These are phyloP conservation scores for Suillus lakei DNA, from an alignment of 768 basidiomycete genomes.

Conservation along the genomic window DNA sequence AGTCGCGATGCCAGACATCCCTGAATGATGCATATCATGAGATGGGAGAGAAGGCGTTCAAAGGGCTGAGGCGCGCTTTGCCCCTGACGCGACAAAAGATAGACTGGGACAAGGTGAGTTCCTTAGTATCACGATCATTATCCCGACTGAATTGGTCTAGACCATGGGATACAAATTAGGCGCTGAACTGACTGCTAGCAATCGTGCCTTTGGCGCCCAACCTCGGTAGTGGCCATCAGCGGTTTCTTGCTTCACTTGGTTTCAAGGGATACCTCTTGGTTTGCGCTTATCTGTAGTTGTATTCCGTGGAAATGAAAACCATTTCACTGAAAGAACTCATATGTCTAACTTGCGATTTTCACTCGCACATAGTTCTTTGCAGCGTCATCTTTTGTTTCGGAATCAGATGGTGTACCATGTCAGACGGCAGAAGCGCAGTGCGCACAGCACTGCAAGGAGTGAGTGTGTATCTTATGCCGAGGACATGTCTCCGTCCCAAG, in stretches of 20 bases:
- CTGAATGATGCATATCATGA: constrained; percentile 84
- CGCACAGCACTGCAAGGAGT: background rate
- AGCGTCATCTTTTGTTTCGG: no score
- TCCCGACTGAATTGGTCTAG: constrained; percentile 28
- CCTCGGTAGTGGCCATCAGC: background rate
- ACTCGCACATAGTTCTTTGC: no score
- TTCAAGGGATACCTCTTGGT: background rate
- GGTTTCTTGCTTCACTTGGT: background rate
- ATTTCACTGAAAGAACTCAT: background rate
- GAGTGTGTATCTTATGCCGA: no score
- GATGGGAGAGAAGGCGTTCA: constrained; percentile 94
- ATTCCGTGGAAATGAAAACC: background rate
- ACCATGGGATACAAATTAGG: constrained; percentile 73
- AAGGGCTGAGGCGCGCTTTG: constrained; percentile 84
- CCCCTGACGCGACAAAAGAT: constrained; percentile 93
- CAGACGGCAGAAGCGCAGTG: background rate
- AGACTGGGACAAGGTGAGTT: constrained; percentile 89
- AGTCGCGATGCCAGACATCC: constrained; percentile 77
- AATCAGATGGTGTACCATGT: no score
- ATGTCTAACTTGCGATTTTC: background rate
- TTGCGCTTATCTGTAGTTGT: background rate
- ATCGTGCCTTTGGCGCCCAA: constrained; percentile 48
- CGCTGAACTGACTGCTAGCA: constrained; percentile 73
- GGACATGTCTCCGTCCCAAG: no score
- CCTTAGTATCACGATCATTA: background rate